Base-by-base conservation (phyloP, 164 flowering plant species). In the Liriodendron chinense region DNA sequence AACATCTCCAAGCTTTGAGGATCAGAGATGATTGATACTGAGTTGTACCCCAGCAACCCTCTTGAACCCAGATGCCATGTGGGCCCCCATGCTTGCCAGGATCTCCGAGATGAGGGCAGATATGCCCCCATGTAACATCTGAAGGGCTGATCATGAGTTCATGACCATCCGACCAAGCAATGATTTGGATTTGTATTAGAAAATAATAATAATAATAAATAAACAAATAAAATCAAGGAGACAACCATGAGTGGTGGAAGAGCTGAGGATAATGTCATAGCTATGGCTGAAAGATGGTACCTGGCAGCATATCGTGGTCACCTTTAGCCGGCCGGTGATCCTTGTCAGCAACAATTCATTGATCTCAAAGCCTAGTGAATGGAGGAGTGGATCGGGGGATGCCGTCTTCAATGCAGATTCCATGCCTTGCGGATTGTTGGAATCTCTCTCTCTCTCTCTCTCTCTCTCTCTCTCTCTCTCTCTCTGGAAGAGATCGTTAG, bases 41-140 rank as follows among this genome's bases (percentile, higher is more conserved):
- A 95, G 91, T 26, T 93, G 91, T 14, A 95, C 83, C 0, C 98
- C 98, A 5, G 98, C 99, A 3, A 95, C 89, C 68, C 99, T 80
- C 47, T 73, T 81, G 66, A 81, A 84, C 9, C 98, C 99, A 0
- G 96, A 88, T 1, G 96, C 96, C 78, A 93, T 78, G 77, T 90
- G 92, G 7, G 98, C 98, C 28, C 99, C 98, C 13, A 91, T 85
- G 84, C 99, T 95, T 9, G 97, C 96, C 74, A 93, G 73, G 0
- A 86, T 78, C 86, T 95, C 98, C 4, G 97, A 87, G 34, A 95
- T 84, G 74, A 95, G 74, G 1, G 99, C 99, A 21, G 94, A 93
- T 3, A 93, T 91, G 14, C 99, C 99, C 0, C 98, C 99, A 70
- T 93, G 97, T 47, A 93, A 82, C 80, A 91, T 93, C 84, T 87